These are phyloP conservation scores for Rhipidocladum racemiflorum DNA, from an alignment of 176 grass and related monocot species.

Conservation along the genomic window DNA sequence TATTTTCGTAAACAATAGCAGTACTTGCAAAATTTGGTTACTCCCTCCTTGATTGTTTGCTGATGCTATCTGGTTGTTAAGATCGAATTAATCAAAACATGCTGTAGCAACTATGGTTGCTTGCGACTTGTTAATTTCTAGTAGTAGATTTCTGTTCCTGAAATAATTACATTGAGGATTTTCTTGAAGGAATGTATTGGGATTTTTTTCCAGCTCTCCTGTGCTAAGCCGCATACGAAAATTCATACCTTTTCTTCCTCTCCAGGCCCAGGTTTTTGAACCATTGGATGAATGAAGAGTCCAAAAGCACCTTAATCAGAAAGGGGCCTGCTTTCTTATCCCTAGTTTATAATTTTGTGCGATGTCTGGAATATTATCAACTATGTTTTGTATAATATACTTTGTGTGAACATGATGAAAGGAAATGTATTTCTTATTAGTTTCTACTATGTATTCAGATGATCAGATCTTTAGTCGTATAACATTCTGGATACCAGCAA, in stretches of 20 bases:
- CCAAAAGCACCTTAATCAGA: not conserved
- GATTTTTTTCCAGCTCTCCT: not conserved
- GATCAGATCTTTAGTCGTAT: not conserved
- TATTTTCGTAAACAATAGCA: not conserved
- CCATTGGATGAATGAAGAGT: conserved; percentile 13
- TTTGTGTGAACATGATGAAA: not conserved
- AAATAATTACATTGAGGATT: not conserved
- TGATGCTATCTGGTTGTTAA: not conserved
- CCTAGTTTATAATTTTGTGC: not conserved
- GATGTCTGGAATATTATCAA: not conserved
- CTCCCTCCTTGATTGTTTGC: not conserved
- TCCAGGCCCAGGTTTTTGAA: conserved; percentile 14
- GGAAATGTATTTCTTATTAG: not conserved
- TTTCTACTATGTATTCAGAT: conserved; percentile 7
- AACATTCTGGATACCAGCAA: not conserved
- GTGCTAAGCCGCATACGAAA: not conserved
- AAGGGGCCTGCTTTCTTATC: conserved; percentile 20
- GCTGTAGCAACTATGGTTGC: not conserved
- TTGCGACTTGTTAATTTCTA: not conserved
- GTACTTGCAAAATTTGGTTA: conserved; percentile 4
- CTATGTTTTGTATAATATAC: not conserved
- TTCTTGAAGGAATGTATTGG: not conserved
- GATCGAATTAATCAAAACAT: conserved; percentile 7
- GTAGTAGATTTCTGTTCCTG: not conserved
- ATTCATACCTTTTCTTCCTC: conserved; percentile 20